Evolutionary conservation across 129 eudicot genomes (phyloP), one percentile per base, ranked within the genome.

Genomic region (Tagetes erecta): DNA sequence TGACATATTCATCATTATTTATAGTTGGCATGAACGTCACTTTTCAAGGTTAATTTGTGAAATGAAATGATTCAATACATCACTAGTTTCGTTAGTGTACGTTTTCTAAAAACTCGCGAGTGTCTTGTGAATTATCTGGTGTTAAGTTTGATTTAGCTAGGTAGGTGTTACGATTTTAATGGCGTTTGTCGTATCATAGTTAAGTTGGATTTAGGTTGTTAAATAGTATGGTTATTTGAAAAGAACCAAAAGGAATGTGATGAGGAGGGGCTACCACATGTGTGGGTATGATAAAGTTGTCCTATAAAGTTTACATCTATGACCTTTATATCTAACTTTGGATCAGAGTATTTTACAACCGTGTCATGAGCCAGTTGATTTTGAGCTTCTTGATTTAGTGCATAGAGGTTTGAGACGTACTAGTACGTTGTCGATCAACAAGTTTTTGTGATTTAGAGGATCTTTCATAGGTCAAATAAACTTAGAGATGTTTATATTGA

Each of bases 181-280:
- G 27, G 8, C 67, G 30, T 30, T 8, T 67, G 7, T 67, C 3
- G 71, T 9, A 1, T 0, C 31, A 8, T 30, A 44, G 49, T 8
- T 67, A 20, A 3, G 71, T 42, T 42, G 71, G 6, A 42, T 30
- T 40, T 14, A 41, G 42, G 52, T 8, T 66, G 13, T 37, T 0
- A 14, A 14, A 14, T n/a, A 52, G 7, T 2, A 0, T 57, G 73
- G 57, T 33, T 6, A 3, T 41, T 40, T 33, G 60, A 49, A 34
- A 34, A 30, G 58, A 50, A 39, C 5, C 30, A 39, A 72, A 41
- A 72, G 7, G 27, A 13, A 20, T 37, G 27, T 44, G 59, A n/a
- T 45, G 46, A 9, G 11, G 73, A 68, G 71, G 71, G 62, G 63
- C 78, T 62, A 74, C 78, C 78, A 37, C 78, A 74, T 62, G 78